These are phyloP conservation scores for Starmerella etchellsii DNA, from an alignment of 805 yeast species.

Conservation along the genomic window DNA sequence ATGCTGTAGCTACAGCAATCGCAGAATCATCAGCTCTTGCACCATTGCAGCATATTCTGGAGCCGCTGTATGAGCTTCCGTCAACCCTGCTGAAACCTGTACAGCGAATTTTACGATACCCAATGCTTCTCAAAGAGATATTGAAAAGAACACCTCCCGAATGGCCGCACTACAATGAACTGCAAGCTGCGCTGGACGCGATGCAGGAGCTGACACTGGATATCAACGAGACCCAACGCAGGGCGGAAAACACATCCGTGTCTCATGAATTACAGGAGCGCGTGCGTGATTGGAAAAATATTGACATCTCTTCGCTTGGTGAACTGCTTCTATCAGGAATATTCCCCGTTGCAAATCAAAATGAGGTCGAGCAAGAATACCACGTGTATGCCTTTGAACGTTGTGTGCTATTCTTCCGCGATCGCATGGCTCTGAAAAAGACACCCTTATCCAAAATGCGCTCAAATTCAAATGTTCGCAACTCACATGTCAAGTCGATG, in stretches of 20 bases:
- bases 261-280: conserved; percentile 56
- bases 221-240: conserved; percentile 88
- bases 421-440: conserved; percentile 39
- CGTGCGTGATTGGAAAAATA: conserved; percentile 88
- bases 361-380: conserved; percentile 61
- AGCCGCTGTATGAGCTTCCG: conserved; percentile 79
- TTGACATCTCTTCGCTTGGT: conserved; percentile 66
- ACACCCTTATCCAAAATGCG: conserved; percentile 27
- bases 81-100: conserved; percentile 85
- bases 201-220: conserved; percentile 73
- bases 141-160: conserved; percentile 46
- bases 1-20: conserved; percentile 68
- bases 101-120: conserved; percentile 92
- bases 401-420: conserved; percentile 52
- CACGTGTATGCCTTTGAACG: conserved; percentile 79
- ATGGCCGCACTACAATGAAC: conserved; percentile 49
- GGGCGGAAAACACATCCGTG: conserved; percentile 70
- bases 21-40: conserved; percentile 45
- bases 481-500: conserved; percentile 20
- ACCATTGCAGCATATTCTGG: conserved; percentile 48
- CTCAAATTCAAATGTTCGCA: neutral
- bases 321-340: conserved; percentile 64
- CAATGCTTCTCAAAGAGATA: conserved; percentile 59
- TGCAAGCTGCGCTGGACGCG: conserved; percentile 54
- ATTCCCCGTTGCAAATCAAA: conserved; percentile 32